Evolutionary conservation across 805 yeast species (phyloP).

Genomic region (Maudiozyma saulgeensis): DNA sequence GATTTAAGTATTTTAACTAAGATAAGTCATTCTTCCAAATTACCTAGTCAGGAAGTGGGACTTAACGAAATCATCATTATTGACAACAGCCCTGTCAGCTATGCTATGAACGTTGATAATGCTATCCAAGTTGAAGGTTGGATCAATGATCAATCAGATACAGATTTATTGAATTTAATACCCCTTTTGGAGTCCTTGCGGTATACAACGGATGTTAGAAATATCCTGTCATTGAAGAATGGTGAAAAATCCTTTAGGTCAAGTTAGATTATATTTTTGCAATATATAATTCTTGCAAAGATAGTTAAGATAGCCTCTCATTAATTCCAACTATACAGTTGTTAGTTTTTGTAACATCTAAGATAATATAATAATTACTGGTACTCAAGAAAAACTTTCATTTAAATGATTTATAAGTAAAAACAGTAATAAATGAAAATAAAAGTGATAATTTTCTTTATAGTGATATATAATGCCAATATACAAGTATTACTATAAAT

Average conservation of each 20-base stretch:
- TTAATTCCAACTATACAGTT: too few species aligned
- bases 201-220: constrained; percentile 75
- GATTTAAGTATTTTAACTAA: constrained; percentile 36
- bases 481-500: neutral
- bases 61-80: constrained; percentile 55
- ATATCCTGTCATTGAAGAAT: constrained; percentile 58
- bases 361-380: too few species aligned
- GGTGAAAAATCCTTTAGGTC: constrained; percentile 36
- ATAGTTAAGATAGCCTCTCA: too few species aligned
- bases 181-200: constrained; percentile 58
- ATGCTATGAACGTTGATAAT: constrained; percentile 71
- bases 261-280: neutral
- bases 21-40: neutral
- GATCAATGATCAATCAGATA: constrained; percentile 92
- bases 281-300: too few species aligned
- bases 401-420: too few species aligned
- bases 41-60: constrained; percentile 19
- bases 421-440: too few species aligned
- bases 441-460: too few species aligned
- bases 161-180: constrained; percentile 67
- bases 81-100: constrained; percentile 90
- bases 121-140: constrained; percentile 95
- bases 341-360: too few species aligned
- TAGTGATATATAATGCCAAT: neutral
- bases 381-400: too few species aligned